A percentile compares a stretch with the other conserved stretches of the same genome.
Evolutionary conservation across 1,284 basidiomycete genomes (phyloP).

Genomic region (Ganoderma boninense): DNA sequence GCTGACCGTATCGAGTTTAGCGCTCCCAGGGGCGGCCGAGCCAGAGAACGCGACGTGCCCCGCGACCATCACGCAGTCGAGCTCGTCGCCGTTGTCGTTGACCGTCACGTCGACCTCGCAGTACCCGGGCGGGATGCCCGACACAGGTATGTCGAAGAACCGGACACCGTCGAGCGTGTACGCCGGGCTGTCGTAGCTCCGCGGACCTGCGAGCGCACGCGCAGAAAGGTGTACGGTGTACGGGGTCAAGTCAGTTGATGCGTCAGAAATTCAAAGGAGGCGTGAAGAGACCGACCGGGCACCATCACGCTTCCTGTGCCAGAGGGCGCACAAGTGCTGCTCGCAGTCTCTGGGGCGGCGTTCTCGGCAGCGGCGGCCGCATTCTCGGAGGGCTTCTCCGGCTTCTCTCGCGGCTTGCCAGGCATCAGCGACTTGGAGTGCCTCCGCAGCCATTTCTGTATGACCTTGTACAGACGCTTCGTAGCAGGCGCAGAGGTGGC

Average conservation of each 20-base stretch:
- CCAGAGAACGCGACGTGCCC: conserved; percentile 45
- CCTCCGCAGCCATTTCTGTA: background rate
- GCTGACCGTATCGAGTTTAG: conserved; percentile 13
- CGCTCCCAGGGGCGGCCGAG: conserved; percentile 38
- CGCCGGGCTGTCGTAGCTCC: background rate
- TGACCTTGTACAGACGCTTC: background rate
- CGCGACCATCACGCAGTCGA: conserved; percentile 48
- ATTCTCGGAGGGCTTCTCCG: background rate
- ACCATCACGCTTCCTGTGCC: background rate
- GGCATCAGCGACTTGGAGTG: background rate
- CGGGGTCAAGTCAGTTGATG: too few species aligned
- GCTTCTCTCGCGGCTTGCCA: background rate
- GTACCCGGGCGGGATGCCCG: conserved; percentile 45
- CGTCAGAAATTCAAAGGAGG: background rate
- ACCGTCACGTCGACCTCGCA: conserved; percentile 48
- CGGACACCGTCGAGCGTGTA: conserved; percentile 42
- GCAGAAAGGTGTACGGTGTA: too few species aligned
- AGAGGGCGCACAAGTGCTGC: background rate
- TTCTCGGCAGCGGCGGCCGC: background rate
- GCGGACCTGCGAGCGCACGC: background rate
- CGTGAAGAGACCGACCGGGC: background rate
- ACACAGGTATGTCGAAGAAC: conserved; percentile 45
- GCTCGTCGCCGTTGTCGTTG: conserved; percentile 39
- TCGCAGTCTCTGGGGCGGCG: background rate
- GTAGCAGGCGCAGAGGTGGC: background rate